These are phyloP conservation scores for Mycena metata DNA, from an alignment of 768 basidiomycete genomes.

Conservation along the genomic window DNA sequence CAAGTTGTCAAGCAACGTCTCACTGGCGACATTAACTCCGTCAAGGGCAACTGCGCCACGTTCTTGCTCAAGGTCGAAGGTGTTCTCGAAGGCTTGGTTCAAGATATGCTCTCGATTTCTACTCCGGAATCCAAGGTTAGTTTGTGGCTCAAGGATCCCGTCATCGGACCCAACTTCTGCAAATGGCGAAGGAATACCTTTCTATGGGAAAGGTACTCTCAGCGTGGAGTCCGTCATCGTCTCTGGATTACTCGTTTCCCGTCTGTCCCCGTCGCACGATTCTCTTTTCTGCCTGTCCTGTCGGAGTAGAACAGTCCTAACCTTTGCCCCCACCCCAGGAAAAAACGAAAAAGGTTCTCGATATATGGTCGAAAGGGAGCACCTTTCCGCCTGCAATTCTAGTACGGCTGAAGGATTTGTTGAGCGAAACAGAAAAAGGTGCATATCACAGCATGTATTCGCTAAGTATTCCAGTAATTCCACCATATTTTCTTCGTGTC, in stretches of 20 bases:
- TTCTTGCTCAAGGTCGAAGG: slow-evolving; percentile 93
- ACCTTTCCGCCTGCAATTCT: slow-evolving; percentile 89
- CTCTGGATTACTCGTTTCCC: slow-evolving; percentile 4
- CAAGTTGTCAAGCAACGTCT: slow-evolving; percentile 75
- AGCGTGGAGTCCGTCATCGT: background rate
- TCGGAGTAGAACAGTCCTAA: slow-evolving; percentile 58
- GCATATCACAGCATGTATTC: slow-evolving; percentile 83
- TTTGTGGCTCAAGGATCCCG: slow-evolving; percentile 43
- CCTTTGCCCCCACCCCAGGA: slow-evolving; percentile 70
- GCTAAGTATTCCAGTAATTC: slow-evolving; percentile 88
- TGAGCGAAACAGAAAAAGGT: slow-evolving; percentile 87
- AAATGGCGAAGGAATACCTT: background rate
- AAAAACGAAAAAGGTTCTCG: slow-evolving; percentile 96
- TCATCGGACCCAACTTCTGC: slow-evolving; percentile 10
- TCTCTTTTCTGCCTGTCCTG: slow-evolving; percentile 44
- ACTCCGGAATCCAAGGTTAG: slow-evolving; percentile 89
- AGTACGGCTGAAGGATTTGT: slow-evolving; percentile 76
- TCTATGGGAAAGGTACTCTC: background rate
- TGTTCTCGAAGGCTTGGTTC: slow-evolving; percentile 89
- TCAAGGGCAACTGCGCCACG: slow-evolving; percentile 79
- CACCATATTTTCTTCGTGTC: slow-evolving; percentile 64
- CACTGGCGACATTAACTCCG: slow-evolving; percentile 66
- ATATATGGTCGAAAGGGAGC: slow-evolving; percentile 94
- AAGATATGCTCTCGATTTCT: slow-evolving; percentile 80
- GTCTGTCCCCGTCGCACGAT: slow-evolving; percentile 46